Evolutionary conservation across 495 filamentous ascomycete genomes (phyloP), one percentile per base, ranked within the genome.

Genomic region (Podospora anserina): DNA sequence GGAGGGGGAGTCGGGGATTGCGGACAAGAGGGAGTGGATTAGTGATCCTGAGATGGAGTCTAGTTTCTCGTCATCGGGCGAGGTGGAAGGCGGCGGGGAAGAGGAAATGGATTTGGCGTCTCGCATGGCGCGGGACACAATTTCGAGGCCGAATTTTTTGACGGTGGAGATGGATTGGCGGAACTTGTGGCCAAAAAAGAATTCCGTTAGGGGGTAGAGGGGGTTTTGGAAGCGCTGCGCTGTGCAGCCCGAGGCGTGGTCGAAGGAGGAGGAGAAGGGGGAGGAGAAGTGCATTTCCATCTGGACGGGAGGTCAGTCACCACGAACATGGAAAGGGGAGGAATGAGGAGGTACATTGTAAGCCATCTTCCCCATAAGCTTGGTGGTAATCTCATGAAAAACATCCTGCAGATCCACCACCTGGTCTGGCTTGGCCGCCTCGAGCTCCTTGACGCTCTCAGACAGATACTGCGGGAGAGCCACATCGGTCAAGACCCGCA

Each of bases 211-310:
- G 23, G 74, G 80, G 83, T 84, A 89, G 32, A 88, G 73, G 0
- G 87, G 87, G 69, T 89, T 88, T 69, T 89, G 87, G 64, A 89
- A 88, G 16, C 87, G 82, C 64, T 85, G 80, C 53, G 86, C 84
- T 2, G 83, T 87, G n/a, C 71, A 78, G 15, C 85, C 86, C 0
- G 87, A 89, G 2, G 86, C 86, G 63, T 81, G 83, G 65, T 89
- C 85, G 68, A 89, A 88, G 1, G 85, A 80, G 53, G 74, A 66
- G 18, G 85, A 83, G 72, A 89, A 89, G 3, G 85, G 82, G 64
- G 87, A 82, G 65, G 82, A 78, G 54, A 84, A 79, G 66, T 86
- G 85, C 76, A 88, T 87, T 64, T 88, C 84, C 82, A 87, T 86
- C 83, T 86, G 7, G 13, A 19, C n/a, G 61, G 3, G 1, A 2